A percentile compares a stretch with the other conserved stretches of the same genome.
phyloP scores from a whole-genome alignment of 305 asterid species.

The Solanum hybrid region DNA sequence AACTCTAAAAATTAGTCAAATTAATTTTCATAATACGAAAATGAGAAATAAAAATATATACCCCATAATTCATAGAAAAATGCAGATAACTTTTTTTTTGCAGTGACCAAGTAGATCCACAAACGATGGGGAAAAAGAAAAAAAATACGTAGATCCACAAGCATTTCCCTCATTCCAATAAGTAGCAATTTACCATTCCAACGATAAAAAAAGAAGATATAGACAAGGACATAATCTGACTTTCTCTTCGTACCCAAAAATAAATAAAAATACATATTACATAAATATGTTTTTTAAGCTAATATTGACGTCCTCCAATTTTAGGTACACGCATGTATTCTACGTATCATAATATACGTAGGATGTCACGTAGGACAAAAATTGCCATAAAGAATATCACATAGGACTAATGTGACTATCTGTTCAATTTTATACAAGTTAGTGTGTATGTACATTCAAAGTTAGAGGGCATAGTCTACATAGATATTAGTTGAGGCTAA shows the following conservation, averaged over 20 bases:
- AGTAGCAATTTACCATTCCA: background rate
- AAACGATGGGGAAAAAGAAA: background rate
- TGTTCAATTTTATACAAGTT: too few relatives aligned
- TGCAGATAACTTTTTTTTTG: background rate
- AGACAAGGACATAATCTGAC: background rate
- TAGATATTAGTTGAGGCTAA: too few relatives aligned
- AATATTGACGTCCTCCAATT: too few relatives aligned
- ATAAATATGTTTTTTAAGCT: too few relatives aligned
- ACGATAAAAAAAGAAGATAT: background rate
- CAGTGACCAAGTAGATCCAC: background rate
- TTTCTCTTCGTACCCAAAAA: background rate
- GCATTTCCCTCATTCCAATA: background rate
- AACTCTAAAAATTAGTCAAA: background rate
- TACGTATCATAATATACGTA: too few relatives aligned
- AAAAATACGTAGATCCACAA: background rate
- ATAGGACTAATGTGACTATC: too few relatives aligned
- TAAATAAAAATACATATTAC: too few relatives aligned
- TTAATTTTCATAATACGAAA: background rate
- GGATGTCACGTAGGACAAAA: accelerated
- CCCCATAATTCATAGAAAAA: background rate
- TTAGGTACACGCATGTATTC: too few relatives aligned
- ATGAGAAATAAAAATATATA: background rate
- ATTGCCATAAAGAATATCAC: too few relatives aligned
- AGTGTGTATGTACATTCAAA: background rate
- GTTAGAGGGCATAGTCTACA: background rate